Conservation (phyloP, 2,329 filamentous ascomycete species). For the Zarea fungicola region DNA sequence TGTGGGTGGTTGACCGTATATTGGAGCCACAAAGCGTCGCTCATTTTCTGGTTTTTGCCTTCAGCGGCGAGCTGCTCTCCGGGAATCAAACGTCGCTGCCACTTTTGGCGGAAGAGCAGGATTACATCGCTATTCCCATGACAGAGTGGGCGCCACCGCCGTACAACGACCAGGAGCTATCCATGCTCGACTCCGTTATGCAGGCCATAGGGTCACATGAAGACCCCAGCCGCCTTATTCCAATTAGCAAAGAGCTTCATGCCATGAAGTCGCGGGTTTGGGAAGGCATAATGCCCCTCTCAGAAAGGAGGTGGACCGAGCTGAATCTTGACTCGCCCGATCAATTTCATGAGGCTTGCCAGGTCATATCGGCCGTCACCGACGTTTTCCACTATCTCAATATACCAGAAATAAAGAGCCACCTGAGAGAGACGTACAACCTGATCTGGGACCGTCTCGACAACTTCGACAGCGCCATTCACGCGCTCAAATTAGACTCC, state of each 20-base stretch:
- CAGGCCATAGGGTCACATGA: constrained; percentile 19
- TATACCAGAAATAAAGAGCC: constrained; percentile 13
- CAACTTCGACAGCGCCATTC: constrained; percentile 22
- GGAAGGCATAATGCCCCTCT: constrained; percentile 24
- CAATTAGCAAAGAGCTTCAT: constrained; percentile 23
- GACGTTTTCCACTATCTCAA: constrained; percentile 26
- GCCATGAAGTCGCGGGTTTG: constrained; percentile 26
- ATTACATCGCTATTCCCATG: constrained; percentile 16
- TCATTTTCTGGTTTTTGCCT: constrained; percentile 19
- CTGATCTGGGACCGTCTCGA: constrained; percentile 22
- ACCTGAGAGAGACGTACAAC: constrained; percentile 23
- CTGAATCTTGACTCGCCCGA: constrained; percentile 17
- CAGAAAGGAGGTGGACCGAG: constrained; percentile 23
- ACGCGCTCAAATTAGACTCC: constrained; percentile 16
- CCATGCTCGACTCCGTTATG: constrained; percentile 13
- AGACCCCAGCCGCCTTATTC: constrained; percentile 15
- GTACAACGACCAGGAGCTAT: constrained; percentile 7
- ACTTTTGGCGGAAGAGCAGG: constrained; percentile 2
- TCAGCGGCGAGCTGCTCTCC: constrained; percentile 11
- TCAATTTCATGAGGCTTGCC: constrained; percentile 23
- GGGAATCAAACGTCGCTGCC: constrained; percentile 12
- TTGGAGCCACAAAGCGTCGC: constrained; percentile 20
- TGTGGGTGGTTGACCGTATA: constrained; percentile 21
- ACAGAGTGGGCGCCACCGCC: constrained; percentile 22
- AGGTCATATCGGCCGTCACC: constrained; percentile 17